Percentiles rank a stretch among this genome's conserved stretches.
Conservation (phyloP, 208 protist genomes). For the Trypanosoma boissoni region DNA sequence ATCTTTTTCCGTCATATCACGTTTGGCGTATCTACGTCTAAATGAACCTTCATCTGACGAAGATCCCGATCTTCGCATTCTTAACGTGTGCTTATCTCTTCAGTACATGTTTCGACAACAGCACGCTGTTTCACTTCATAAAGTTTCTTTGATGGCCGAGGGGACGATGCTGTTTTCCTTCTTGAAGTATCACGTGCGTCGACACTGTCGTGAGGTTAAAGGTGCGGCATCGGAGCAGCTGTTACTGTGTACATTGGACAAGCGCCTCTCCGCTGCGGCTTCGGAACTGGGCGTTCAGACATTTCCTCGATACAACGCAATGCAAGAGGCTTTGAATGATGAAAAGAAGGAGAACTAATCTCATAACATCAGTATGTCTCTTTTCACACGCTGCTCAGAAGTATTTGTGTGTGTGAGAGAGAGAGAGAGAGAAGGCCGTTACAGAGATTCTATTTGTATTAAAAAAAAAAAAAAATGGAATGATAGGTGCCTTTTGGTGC, state of each 20-base stretch:
- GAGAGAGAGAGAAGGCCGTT: too few relatives aligned
- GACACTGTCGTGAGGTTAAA: slow-evolving; percentile 69
- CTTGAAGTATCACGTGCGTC: slow-evolving; percentile 82
- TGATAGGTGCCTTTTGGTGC: too few relatives aligned
- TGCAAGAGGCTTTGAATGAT: background rate
- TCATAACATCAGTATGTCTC: too few relatives aligned
- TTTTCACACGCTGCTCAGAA: background rate
- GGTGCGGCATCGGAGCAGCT: slow-evolving; percentile 45
- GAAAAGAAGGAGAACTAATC: slow-evolving; percentile 10
- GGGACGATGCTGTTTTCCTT: slow-evolving; percentile 77
- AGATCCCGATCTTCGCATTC: slow-evolving; percentile 76
- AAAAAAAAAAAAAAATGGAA: too few relatives aligned
- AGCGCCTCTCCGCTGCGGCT: slow-evolving; percentile 54
- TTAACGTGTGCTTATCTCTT: slow-evolving; percentile 71
- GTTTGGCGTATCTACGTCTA: slow-evolving; percentile 57
- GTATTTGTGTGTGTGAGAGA: background rate
- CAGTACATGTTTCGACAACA: slow-evolving; percentile 58
- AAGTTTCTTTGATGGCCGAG: slow-evolving; percentile 32
- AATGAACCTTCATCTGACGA: slow-evolving; percentile 27
- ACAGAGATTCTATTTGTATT: too few relatives aligned
- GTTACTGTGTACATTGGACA: slow-evolving; percentile 77
- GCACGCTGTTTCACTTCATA: slow-evolving; percentile 27
- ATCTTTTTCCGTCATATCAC: slow-evolving; percentile 46
- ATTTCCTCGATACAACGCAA: slow-evolving; percentile 43
- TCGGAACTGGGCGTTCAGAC: slow-evolving; percentile 52